Percentiles rank a stretch among this genome's conserved stretches.
Conservation (phyloP, 371 early-diverging fungal genomes). For the Apophysomyces elegans region DNA sequence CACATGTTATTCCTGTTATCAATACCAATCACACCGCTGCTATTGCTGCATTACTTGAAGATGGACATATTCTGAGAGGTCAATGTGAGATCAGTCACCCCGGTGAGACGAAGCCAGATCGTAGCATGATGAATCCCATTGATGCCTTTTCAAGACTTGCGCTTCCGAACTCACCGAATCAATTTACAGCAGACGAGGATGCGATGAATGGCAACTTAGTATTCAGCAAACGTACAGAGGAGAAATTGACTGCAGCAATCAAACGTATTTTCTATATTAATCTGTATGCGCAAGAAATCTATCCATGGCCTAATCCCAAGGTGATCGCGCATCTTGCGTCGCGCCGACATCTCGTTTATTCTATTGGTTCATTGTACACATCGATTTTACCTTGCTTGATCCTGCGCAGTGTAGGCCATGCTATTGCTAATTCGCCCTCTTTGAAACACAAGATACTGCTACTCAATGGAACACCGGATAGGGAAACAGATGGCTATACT, state of each 20-base stretch:
- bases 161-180: slow-evolving; percentile 18
- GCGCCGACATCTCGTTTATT: slow-evolving; percentile 65
- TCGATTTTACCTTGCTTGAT: slow-evolving; percentile 76
- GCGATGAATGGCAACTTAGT: slow-evolving; percentile 47
- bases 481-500: slow-evolving; percentile 72
- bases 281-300: slow-evolving; percentile 71
- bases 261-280: slow-evolving; percentile 71
- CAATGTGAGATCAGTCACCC: slow-evolving; percentile 77
- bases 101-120: slow-evolving; percentile 11
- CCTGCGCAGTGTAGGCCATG: slow-evolving; percentile 67
- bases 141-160: slow-evolving; percentile 52
- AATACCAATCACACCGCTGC: slow-evolving; percentile 64
- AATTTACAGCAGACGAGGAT: slow-evolving; percentile 24
- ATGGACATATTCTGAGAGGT: slow-evolving; percentile 61
- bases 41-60: slow-evolving; percentile 67
- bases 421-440: slow-evolving; percentile 58
- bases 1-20: slow-evolving; percentile 66
- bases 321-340: slow-evolving; percentile 51
- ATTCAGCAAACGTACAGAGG: slow-evolving; percentile 54
- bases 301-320: slow-evolving; percentile 68
- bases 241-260: slow-evolving; percentile 60
- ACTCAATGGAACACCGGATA: slow-evolving; percentile 71
- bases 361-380: slow-evolving; percentile 77
- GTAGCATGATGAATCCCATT: slow-evolving; percentile 40
- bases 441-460: slow-evolving; percentile 66